Percentiles rank a stretch among this genome's conserved stretches.
Conservation (phyloP, 768 basidiomycete species). For the Hericium rajendrae region DNA sequence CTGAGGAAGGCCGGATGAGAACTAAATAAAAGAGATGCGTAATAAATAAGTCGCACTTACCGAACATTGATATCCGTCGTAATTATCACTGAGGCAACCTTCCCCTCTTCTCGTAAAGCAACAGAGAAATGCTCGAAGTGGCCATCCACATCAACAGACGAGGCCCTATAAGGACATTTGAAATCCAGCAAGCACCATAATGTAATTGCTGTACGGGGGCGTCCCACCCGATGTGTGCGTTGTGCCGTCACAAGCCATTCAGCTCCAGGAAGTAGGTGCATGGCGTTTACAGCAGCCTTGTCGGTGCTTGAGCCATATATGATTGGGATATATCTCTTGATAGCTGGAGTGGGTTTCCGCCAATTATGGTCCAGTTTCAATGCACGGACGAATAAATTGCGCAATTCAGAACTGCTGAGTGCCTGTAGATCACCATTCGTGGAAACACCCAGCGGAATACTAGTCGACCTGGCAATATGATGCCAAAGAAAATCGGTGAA, state of each 20-base stretch:
- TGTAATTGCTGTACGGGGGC: conserved; percentile 28
- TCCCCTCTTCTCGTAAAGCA: conserved; percentile 6
- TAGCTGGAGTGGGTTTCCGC: conserved; percentile 26
- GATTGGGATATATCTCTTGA: conserved; percentile 30
- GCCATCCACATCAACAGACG: conserved; percentile 19
- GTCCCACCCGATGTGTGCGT: conserved; percentile 20
- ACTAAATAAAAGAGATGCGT: not conserved
- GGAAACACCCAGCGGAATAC: conserved; percentile 34
- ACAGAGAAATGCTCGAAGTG: conserved; percentile 16
- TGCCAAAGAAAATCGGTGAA: conserved; percentile 49
- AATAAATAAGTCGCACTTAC: not conserved
- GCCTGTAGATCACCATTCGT: conserved; percentile 21
- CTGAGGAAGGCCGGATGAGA: not conserved
- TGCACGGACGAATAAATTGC: conserved; percentile 31
- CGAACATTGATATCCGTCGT: not conserved
- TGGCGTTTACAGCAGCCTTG: conserved; percentile 31
- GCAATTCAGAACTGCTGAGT: conserved; percentile 32
- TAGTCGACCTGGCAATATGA: conserved; percentile 23
- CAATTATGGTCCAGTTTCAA: conserved; percentile 44
- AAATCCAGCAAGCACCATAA: conserved; percentile 34
- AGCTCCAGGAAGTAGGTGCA: conserved; percentile 38
- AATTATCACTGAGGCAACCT: conserved; percentile 15
- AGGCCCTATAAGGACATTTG: conserved; percentile 18
- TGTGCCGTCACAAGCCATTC: conserved; percentile 40
- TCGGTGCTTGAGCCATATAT: conserved; percentile 16